Conservation (phyloP, 2,329 filamentous ascomycete genomes). For the Xylariaceae sp. region DNA sequence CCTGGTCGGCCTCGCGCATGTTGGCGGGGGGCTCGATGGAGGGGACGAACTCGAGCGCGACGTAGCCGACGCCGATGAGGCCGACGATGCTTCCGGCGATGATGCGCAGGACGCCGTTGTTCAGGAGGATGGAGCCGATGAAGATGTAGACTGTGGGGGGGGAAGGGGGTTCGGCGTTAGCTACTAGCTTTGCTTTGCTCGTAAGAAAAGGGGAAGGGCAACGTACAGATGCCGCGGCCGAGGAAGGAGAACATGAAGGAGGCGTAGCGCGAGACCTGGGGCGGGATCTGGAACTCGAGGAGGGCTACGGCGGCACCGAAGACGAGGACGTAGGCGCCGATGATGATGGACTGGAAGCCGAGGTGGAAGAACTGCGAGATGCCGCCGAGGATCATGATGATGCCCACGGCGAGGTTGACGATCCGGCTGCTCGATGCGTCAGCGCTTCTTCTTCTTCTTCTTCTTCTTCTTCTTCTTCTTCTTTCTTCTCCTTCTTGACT, state of each 20-base stretch:
- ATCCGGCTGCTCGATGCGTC: conserved; percentile 72
- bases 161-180: no score
- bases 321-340: conserved; percentile 85
- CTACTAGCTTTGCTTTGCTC: no score
- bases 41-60: conserved; percentile 73
- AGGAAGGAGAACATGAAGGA: conserved; percentile 98
- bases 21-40: conserved; percentile 79
- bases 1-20: conserved; percentile 77
- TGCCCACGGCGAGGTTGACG: conserved; percentile 87
- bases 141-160: conserved; percentile 99
- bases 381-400: conserved; percentile 85
- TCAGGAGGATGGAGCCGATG: conserved; percentile 82
- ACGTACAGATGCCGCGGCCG: conserved; percentile 90
- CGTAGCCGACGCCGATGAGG: conserved; percentile 77
- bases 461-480: no score
- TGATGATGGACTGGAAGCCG: conserved; percentile 67
- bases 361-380: conserved; percentile 70
- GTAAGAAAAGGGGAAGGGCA: neutral
- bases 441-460: conserved; percentile 5
- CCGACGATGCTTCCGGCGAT: conserved; percentile 80
- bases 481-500: no score
- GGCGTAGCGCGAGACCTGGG: conserved; percentile 89
- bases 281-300: conserved; percentile 92
- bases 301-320: conserved; percentile 81
- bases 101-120: conserved; percentile 65